Percentiles rank a stretch among this genome's conserved stretches.
Conservation (phyloP, 805 yeast genomes). For the Hanseniaspora thailandica region DNA sequence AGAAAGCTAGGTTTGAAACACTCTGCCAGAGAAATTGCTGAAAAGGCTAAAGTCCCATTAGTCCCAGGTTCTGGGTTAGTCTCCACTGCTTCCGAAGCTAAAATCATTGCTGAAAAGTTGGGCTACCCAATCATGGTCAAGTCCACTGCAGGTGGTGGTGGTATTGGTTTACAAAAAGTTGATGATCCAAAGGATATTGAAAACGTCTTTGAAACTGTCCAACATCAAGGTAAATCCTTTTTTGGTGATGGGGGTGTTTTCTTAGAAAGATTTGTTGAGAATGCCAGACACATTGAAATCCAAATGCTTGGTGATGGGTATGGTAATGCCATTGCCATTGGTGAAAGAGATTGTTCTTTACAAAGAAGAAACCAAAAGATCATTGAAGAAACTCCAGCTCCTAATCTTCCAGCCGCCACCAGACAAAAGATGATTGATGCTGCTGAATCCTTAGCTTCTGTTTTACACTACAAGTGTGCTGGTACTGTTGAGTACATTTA, state of each 20-base stretch:
- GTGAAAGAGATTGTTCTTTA: constrained; percentile 94
- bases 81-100: constrained; percentile 60
- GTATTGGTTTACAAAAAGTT: constrained; percentile 92
- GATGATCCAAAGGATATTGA: constrained; percentile 71
- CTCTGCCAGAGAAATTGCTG: constrained; percentile 91
- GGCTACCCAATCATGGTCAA: constrained; percentile 91
- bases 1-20: constrained; percentile 86
- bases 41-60: constrained; percentile 81
- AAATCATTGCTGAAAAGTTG: constrained; percentile 55
- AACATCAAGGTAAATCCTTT: constrained; percentile 85
- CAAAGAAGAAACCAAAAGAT: constrained; percentile 95
- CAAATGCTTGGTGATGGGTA: constrained; percentile 94
- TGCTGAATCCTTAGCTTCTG: constrained; percentile 69
- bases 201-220: constrained; percentile 77
- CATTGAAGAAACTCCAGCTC: constrained; percentile 97
- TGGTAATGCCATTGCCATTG: constrained; percentile 85
- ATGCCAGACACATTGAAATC: constrained; percentile 91
- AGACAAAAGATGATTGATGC: constrained; percentile 66
- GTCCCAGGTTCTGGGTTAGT: constrained; percentile 95
- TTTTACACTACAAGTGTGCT: constrained; percentile 87
- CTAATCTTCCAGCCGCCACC: constrained; percentile 73
- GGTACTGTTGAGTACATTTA: constrained; percentile 96
- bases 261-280: constrained; percentile 84
- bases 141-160: constrained; percentile 99
- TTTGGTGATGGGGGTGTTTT: constrained; percentile 95